Evolutionary conservation across 2,329 filamentous ascomycete species (phyloP).

Genomic region (Botrytis galanthina): DNA sequence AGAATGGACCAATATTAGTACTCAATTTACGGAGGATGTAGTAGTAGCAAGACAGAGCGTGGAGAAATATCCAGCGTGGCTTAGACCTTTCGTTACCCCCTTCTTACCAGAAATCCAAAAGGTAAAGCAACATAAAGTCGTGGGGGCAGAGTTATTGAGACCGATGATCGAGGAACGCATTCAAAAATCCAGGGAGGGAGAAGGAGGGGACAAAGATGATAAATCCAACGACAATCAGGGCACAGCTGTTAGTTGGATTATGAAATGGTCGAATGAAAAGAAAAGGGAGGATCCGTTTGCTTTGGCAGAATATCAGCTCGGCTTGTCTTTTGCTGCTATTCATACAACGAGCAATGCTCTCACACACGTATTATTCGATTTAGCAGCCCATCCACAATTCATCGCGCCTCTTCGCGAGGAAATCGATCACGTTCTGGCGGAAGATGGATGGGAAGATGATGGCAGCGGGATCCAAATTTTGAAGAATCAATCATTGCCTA

Average conservation of each 20-base stretch:
- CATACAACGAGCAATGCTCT: constrained; percentile 49
- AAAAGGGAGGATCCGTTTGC: background rate
- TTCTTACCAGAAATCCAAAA: constrained; percentile 9
- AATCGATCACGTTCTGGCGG: constrained; percentile 35
- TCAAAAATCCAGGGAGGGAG: background rate
- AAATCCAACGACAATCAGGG: background rate
- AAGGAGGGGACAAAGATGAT: background rate
- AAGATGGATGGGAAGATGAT: constrained; percentile 49
- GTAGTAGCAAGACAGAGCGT: background rate
- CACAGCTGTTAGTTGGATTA: constrained; percentile 3
- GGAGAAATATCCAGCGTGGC: background rate
- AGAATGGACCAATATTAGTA: constrained; percentile 1
- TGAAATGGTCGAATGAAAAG: constrained; percentile 16
- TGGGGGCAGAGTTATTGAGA: background rate
- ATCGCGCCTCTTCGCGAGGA: constrained; percentile 32
- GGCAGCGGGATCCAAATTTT: constrained; percentile 33
- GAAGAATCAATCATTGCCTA: constrained; percentile 31
- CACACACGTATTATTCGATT: constrained; percentile 52
- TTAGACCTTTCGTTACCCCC: background rate
- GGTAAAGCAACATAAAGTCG: background rate
- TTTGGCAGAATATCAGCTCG: background rate
- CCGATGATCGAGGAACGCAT: constrained; percentile 6
- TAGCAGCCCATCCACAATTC: constrained; percentile 50
- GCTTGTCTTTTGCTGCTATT: constrained; percentile 44
- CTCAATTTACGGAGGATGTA: background rate